Evolutionary conservation across 805 yeast species (phyloP), one percentile per base, ranked within the genome.

Genomic region (Lipomyces mesembrius): DNA sequence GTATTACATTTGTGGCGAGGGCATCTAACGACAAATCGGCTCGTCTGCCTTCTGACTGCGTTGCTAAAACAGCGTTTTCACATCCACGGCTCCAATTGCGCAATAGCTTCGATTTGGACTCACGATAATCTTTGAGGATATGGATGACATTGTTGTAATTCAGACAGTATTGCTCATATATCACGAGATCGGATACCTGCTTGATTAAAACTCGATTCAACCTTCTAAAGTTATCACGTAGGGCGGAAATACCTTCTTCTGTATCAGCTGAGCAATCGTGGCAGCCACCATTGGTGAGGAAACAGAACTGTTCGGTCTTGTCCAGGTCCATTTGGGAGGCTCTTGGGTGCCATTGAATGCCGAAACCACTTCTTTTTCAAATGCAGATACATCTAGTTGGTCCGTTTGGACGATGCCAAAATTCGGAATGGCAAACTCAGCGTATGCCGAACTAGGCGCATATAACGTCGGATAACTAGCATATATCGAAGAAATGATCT

Each of bases 31-130:
- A 52, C 43, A 68, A 20, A 27, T 68, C 71, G 17, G 60, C 63
- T 7, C 60, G 62, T 12, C 59, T 32, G 9, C 62, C 56, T 3
- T 46, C 49, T 32, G 66, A 32, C 46, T 68, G 65, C 8, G 67
- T 51, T 12, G 71, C 71, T 59, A 52, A 43, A 7, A 49, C 51
- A 37, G 62, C 34, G 46, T 68, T 61, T 20, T 60, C 57, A 5
- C 68, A 51, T 9, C 70, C 71, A 58, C 55, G 37, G 51, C 67
- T 57, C 71, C 71, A 68, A 43, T 62, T 58, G 11, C 66, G 67
- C 27, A 60, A 65, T n/a, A 3, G 12, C 39, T 49, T 39, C 25
- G 49, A 52, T 25, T 39, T 9, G 2, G 70, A 58, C n/a, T 49
- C 59, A 4, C 55, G 51, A 20, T 59, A 60, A 54, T 60, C 63